Base-by-base conservation (phyloP, 352 stramenopile genomes). In the Globisporangium canariense region DNA sequence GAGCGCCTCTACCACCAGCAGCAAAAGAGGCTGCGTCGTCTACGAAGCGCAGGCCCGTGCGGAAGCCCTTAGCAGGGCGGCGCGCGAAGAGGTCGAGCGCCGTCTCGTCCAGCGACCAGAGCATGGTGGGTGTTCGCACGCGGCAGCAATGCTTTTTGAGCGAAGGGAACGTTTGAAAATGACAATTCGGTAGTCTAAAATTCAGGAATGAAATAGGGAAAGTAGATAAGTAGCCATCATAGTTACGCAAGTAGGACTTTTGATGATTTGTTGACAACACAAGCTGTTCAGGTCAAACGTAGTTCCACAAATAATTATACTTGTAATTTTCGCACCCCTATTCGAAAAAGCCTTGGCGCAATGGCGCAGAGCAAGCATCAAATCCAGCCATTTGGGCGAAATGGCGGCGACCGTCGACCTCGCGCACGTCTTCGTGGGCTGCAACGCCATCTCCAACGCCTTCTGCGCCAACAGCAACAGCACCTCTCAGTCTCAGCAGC, bases 21-120 rank as follows among this genome's bases (percentile, higher is more conserved):
- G 43, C 3, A 49, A 18, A 46, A 20, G 51, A 64, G 36, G 79
- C 77, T 2, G 76, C 68, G 32, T 70, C 74, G 25, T 92, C 83
- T 18, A 90, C 47, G 59, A 87, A 92, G 32, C 36, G 20, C 60
- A 92, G 18, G 1, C 77, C 74, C 2, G 81, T 89, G 66, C 58
- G 68, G 70, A 92, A 92, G 38, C 77, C 75, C 56, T 65, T 72
- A 59, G 66, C 70, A 0, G 74, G 76, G 10, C 71, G 78, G 28
- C 83, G 78, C 56, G 79, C 83, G 64, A 92, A 87, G 62, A 92
- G 67, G 65, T 92, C 83, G 47, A 92, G 76, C 64, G 81, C 83
- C 14, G 81, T 91, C 71, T 89, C 82, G 66, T 89, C 78, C 16
- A 82, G 70, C 41, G 77, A 60, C 71, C 71, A 78, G 22, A 68